A percentile compares a stretch with the other conserved stretches of the same genome.
Evolutionary conservation across 306 rosid species (phyloP).

Genomic region (Macrotyloma uniflorum): DNA sequence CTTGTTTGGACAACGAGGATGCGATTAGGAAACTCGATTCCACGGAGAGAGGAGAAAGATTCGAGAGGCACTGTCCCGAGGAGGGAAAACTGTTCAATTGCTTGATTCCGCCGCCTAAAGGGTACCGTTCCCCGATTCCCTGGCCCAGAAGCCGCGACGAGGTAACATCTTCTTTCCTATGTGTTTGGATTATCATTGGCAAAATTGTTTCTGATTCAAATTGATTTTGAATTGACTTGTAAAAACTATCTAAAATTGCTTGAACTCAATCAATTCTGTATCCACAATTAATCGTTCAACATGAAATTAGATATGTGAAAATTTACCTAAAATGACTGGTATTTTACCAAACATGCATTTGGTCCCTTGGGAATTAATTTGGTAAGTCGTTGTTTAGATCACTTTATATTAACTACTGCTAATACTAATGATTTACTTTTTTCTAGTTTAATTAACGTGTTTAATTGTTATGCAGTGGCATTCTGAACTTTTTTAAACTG

Average conservation of each 20-base stretch:
- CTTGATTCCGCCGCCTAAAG: slow-evolving; percentile 82
- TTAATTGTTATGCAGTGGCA: not conserved
- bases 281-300: no score
- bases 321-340: no score
- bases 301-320: not conserved
- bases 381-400: not conserved
- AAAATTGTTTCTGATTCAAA: no score
- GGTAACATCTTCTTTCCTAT: slow-evolving; percentile 48
- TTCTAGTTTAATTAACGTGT: not conserved
- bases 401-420: not conserved
- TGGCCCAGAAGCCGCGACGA: slow-evolving; percentile 97
- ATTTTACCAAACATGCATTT: no score
- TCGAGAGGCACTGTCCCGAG: slow-evolving; percentile 85
- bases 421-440: not conserved
- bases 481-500: not conserved
- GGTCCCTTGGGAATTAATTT: not conserved
- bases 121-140: slow-evolving; percentile 70
- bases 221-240: not conserved
- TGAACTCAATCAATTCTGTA: not conserved
- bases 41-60: slow-evolving; percentile 66
- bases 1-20: slow-evolving; percentile 83
- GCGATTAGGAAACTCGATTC: slow-evolving; percentile 64
- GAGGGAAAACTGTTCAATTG: slow-evolving; percentile 58
- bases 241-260: not conserved
- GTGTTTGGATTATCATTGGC: not conserved